Evolutionary conservation across 768 basidiomycete genomes (phyloP), one percentile per base, ranked within the genome.

Genomic region (Russula sp.): DNA sequence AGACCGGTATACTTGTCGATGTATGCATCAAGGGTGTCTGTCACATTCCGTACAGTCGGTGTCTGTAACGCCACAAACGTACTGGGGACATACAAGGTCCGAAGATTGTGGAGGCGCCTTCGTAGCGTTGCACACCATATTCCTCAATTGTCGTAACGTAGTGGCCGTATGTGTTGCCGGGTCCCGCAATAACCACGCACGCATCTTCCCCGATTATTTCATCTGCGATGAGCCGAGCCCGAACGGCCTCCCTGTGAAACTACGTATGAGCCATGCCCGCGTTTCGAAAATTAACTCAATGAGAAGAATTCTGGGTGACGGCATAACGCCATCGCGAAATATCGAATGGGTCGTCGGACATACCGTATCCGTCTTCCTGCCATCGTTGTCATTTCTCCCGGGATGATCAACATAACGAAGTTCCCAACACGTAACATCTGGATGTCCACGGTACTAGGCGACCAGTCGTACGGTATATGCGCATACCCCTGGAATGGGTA

Each of bases 361-460:
- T 61, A 88, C 86, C 89, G 81, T 60, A 91, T 78, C 45, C 90
- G 81, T 63, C 90, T 76, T 14, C 89, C 89, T 44, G 88, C 79
- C 90, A 91, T 91, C 3, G 90, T 92, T 6, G 89, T 91, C 61
- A 89, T 73, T 72, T 92, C 90, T 35, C 88, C 87, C 18, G 89
- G 88, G 69, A 90, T 82, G 66, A 89, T 79, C 62, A 89, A 77
- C 72, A 90, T 84, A 58, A 90, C 86, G 64, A 90, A 79, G 62
- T 88, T 85, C 45, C 90, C 90, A 39, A 86, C 79, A 44, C 88
- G 87, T 59, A 90, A 75, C 78, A 90, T 85, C 74, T 91, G 90
- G 52, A 90, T 77, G 69, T 89, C 83, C 51, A 91, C 88, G 0
- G 82, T 86, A 70, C 78, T 80, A 1, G 88, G 85, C 10, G 86